These are phyloP conservation scores for Leishmania tropica DNA, from an alignment of 208 protist species.

Conservation along the genomic window DNA sequence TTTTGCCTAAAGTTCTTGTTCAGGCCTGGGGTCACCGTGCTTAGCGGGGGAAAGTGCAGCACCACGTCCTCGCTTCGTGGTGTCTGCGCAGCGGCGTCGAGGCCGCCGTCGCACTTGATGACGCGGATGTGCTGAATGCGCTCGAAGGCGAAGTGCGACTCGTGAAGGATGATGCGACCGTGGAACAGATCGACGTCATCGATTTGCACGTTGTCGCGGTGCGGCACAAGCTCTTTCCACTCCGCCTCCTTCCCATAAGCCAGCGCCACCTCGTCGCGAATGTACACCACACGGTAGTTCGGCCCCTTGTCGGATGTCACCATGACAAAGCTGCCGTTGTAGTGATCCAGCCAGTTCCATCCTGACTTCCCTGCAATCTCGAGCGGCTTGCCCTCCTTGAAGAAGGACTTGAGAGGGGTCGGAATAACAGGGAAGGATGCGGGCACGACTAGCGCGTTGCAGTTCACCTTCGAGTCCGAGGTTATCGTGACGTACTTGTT, in stretches of 20 bases:
- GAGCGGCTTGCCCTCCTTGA: constrained; percentile 63
- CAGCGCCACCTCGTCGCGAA: constrained; percentile 81
- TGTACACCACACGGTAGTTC: constrained; percentile 84
- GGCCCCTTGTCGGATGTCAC: constrained; percentile 83
- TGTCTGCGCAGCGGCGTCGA: constrained; percentile 57
- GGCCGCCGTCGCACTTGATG: constrained; percentile 75
- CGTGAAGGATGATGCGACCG: constrained; percentile 73
- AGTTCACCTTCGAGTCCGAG: constrained; percentile 88
- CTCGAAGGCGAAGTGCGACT: constrained; percentile 87
- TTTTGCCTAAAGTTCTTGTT: constrained; percentile 93
- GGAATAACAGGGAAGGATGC: constrained; percentile 86
- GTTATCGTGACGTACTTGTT: constrained; percentile 82
- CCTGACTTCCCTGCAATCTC: constrained; percentile 78
- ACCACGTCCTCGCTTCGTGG: constrained; percentile 75
- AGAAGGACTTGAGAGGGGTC: constrained; percentile 64
- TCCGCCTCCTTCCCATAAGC: constrained; percentile 48
- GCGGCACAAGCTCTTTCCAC: constrained; percentile 90
- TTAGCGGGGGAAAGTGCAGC: constrained; percentile 85
- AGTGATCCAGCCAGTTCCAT: constrained; percentile 92
- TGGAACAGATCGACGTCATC: constrained; percentile 90
- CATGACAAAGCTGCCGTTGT: constrained; percentile 86
- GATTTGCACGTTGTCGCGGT: constrained; percentile 84
- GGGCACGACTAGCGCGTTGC: constrained; percentile 77
- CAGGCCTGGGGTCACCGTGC: constrained; percentile 76
- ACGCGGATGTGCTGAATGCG: constrained; percentile 84